These are phyloP conservation scores for Calonectria naviculata DNA, from an alignment of 2,329 filamentous ascomycete genomes.

Conservation along the genomic window DNA sequence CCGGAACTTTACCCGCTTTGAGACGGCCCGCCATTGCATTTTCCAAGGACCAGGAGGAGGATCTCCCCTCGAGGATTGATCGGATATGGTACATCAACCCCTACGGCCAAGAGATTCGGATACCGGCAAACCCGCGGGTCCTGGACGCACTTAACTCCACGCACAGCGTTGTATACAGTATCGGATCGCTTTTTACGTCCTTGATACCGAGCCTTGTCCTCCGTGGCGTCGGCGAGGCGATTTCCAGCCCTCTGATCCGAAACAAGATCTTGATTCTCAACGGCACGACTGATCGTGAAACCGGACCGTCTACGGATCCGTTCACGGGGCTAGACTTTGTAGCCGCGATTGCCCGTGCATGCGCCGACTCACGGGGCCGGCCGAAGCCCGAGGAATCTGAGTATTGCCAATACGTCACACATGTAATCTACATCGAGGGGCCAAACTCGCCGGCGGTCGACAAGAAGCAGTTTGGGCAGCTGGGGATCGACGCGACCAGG, in stretches of 20 bases:
- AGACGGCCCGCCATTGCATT: constrained; percentile 86
- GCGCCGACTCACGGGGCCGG: constrained; percentile 72
- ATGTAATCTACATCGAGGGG: constrained; percentile 83
- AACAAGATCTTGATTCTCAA: constrained; percentile 89
- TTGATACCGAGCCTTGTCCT: constrained; percentile 86
- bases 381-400: constrained; percentile 53
- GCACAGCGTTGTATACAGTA: constrained; percentile 85
- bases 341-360: constrained; percentile 80
- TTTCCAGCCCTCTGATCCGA: constrained; percentile 55
- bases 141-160: constrained; percentile 73
- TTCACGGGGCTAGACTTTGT: constrained; percentile 87
- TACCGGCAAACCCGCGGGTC: constrained; percentile 84
- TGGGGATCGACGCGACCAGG: constrained; percentile 82
- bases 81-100: constrained; percentile 98
- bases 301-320: constrained; percentile 72
- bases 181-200: constrained; percentile 93
- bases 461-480: constrained; percentile 65
- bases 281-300: constrained; percentile 86
- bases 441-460: constrained; percentile 78
- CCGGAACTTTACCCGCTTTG: constrained; percentile 82
- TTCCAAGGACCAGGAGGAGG: constrained; percentile 79
- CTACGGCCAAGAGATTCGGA: constrained; percentile 95
- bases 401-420: constrained; percentile 80
- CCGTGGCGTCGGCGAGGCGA: constrained; percentile 74
- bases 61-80: constrained; percentile 81